Percentiles rank a stretch among this genome's conserved stretches.
These are phyloP conservation scores for Blastobotrys indianensis DNA, from an alignment of 1,139 yeast genomes.

Conservation along the genomic window DNA sequence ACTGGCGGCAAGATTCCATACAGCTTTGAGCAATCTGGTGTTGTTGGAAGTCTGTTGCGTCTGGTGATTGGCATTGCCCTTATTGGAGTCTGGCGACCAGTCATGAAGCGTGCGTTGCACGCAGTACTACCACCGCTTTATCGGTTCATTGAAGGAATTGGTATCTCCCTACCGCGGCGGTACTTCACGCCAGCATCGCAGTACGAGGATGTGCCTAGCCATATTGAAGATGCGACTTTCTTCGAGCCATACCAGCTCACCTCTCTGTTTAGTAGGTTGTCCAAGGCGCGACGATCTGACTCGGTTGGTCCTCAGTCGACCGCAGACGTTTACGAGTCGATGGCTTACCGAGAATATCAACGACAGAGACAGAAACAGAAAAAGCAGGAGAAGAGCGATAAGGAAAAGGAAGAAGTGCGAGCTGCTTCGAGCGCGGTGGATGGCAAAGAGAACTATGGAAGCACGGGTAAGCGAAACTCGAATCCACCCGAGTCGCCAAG, in stretches of 20 bases:
- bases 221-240: constrained; percentile 31
- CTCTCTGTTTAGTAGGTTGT: constrained; percentile 27
- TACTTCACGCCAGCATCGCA: constrained; percentile 36
- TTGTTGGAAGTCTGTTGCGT: constrained; percentile 40
- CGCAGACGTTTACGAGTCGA: constrained; percentile 39
- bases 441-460: too few relatives aligned
- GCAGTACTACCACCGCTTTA: constrained; percentile 39
- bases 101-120: constrained; percentile 58
- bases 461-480: too few relatives aligned
- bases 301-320: constrained; percentile 42
- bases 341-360: constrained; percentile 33
- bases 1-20: constrained; percentile 37
- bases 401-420: neutral
- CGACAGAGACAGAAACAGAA: constrained; percentile 16
- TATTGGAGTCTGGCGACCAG: constrained; percentile 64
- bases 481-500: too few relatives aligned
- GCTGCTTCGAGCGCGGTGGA: too few relatives aligned
- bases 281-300: constrained; percentile 32
- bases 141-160: constrained; percentile 32
- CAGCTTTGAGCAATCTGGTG: constrained; percentile 39
- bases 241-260: constrained; percentile 32
- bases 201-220: constrained; percentile 33
- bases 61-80: constrained; percentile 50
- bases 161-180: constrained; percentile 38
- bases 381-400: neutral